Percentiles rank a stretch among this genome's conserved stretches.
These are phyloP conservation scores for Ganoderma sp. DNA, from an alignment of 1,284 basidiomycete genomes.

Conservation along the genomic window DNA sequence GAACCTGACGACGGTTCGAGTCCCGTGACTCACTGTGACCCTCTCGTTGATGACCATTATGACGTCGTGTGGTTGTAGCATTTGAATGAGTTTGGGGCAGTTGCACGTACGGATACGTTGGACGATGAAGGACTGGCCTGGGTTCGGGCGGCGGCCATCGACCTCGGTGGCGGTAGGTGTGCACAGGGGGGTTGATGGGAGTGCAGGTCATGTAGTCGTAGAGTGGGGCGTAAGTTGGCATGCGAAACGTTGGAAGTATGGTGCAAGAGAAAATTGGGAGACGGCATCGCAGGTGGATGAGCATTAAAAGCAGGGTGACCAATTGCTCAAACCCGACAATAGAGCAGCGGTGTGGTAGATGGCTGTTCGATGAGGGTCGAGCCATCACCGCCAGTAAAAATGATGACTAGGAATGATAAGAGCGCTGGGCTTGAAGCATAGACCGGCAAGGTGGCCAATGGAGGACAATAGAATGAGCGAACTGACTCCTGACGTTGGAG, in stretches of 20 bases:
- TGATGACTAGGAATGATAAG: constrained; percentile 1
- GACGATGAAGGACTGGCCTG: not conserved
- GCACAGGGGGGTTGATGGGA: not conserved
- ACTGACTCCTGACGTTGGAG: not conserved
- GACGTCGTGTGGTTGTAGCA: not conserved
- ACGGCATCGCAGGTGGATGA: not conserved
- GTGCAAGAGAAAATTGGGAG: not conserved
- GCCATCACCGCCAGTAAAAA: constrained; percentile 1
- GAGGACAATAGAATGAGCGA: not conserved
- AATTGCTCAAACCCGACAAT: not conserved
- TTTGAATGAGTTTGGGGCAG: not conserved
- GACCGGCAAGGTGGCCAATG: not conserved
- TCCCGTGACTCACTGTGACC: not conserved
- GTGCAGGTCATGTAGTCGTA: constrained; percentile 2
- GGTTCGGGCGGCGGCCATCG: constrained; percentile 2
- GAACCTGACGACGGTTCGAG: constrained; percentile 4
- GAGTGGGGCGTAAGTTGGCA: not conserved
- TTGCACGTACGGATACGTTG: not conserved
- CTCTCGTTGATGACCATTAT: no score
- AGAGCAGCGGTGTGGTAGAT: not conserved
- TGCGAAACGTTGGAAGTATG: not conserved
- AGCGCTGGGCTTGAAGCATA: not conserved
- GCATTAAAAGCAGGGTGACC: not conserved
- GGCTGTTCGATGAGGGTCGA: not conserved
- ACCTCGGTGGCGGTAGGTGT: constrained; percentile 1